phyloP scores from a whole-genome alignment of 352 stramenopile species.

The Phytophthora syringae region DNA sequence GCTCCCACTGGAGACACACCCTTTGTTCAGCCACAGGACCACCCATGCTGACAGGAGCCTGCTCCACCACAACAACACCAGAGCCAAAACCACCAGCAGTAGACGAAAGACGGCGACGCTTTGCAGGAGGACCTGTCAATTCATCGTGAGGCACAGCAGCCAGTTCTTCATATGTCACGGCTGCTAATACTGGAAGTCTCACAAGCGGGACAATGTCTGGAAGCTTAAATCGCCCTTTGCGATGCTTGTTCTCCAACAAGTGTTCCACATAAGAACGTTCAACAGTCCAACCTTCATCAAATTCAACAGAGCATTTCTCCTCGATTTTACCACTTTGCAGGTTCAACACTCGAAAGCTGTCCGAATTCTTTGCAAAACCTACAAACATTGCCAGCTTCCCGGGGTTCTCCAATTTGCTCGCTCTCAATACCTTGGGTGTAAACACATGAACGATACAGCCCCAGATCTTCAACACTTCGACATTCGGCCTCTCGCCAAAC shows the following conservation, averaged over 20 bases:
- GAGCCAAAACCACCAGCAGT: no score
- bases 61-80: no score
- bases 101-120: no score
- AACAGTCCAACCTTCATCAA: conserved; percentile 6
- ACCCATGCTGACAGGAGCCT: no score
- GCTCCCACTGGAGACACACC: no score
- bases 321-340: conserved; percentile 1
- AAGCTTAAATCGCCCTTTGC: background rate
- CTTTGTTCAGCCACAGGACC: no score
- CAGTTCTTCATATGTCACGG: no score
- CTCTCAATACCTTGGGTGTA: conserved; percentile 6
- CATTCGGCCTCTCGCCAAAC: conserved; percentile 5
- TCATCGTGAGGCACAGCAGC: no score
- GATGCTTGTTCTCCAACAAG: background rate
- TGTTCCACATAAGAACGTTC: background rate
- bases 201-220: background rate
- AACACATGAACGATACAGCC: conserved; percentile 4
- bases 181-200: background rate
- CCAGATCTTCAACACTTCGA: conserved; percentile 4
- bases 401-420: conserved; percentile 14
- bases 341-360: conserved; percentile 6
- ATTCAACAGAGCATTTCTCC: conserved; percentile 1
- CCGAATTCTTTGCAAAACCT: conserved; percentile 3
- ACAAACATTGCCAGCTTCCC: conserved; percentile 8
- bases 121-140: no score